Conservation (phyloP, 1,139 yeast species). For the Ashbya aceris region DNA sequence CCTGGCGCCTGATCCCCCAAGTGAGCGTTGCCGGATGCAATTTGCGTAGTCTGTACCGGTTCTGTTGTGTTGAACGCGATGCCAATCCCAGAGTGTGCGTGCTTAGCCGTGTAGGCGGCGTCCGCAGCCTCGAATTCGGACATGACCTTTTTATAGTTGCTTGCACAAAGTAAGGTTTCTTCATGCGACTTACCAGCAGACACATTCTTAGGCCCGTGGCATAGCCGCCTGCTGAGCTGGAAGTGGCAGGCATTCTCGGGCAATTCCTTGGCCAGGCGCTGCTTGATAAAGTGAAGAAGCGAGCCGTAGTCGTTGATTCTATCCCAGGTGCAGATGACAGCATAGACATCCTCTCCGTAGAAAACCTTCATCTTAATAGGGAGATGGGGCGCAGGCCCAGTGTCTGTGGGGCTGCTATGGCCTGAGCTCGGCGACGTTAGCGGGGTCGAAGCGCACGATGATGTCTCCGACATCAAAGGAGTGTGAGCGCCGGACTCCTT, state of each 20-base stretch:
- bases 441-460: background rate
- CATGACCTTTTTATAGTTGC: background rate
- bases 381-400: background rate
- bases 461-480: background rate
- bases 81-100: background rate
- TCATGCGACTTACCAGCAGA: background rate
- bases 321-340: conserved; percentile 6
- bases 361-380: conserved; percentile 8
- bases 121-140: background rate
- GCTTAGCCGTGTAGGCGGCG: background rate
- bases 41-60: background rate
- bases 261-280: background rate
- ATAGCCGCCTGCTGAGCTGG: background rate
- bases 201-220: background rate
- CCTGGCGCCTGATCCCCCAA: too few species aligned
- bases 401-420: background rate
- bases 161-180: background rate
- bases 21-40: background rate
- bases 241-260: background rate
- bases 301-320: background rate
- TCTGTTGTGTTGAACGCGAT: background rate
- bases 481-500: background rate
- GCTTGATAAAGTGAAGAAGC: background rate
- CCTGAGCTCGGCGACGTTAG: background rate
- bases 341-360: conserved; percentile 9